Percentiles rank a stretch among this genome's conserved stretches.
phyloP scores from a whole-genome alignment of 2,329 filamentous ascomycete species.

The Ascosphaera aggregata region DNA sequence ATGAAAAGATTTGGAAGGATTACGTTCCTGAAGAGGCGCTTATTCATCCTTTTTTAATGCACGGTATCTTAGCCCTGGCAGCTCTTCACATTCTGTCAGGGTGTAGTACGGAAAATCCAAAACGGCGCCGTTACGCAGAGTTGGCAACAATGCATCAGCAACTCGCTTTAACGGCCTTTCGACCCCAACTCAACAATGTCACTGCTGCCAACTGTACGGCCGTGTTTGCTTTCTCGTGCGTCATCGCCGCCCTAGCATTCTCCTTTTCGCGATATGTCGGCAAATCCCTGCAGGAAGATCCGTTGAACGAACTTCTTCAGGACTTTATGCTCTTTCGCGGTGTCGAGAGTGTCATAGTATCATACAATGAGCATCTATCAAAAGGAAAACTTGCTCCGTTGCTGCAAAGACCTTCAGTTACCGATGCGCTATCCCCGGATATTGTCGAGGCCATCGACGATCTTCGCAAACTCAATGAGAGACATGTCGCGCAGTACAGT shows the following conservation, averaged over 20 bases:
- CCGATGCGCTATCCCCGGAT: constrained; percentile 6
- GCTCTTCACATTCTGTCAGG: constrained; percentile 9
- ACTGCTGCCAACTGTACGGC: constrained; percentile 12
- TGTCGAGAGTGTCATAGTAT: constrained; percentile 9
- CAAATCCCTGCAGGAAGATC: constrained; percentile 5
- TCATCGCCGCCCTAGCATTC: constrained; percentile 13
- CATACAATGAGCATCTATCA: constrained; percentile 8
- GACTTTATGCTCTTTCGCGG: constrained; percentile 11
- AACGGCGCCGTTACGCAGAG: constrained; percentile 9
- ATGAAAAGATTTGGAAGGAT: constrained; percentile 8
- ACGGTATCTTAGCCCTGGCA: constrained; percentile 9
- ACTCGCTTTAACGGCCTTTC: constrained; percentile 9
- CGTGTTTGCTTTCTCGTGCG: constrained; percentile 12
- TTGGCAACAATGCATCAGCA: constrained; percentile 11
- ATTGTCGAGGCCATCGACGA: constrained; percentile 7
- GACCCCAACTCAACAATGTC: constrained; percentile 9
- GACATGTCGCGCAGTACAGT: constrained; percentile 5
- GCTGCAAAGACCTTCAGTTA: constrained; percentile 6
- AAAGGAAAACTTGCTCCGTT: constrained; percentile 8
- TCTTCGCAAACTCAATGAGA: constrained; percentile 7
- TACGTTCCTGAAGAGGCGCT: constrained; percentile 9
- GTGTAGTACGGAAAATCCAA: constrained; percentile 8
- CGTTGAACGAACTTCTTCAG: constrained; percentile 9
- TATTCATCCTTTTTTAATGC: constrained; percentile 10
- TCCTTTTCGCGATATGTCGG: constrained; percentile 8